Evolutionary conservation across 768 basidiomycete species (phyloP).

Genomic region (Phanerochaete carnosa): DNA sequence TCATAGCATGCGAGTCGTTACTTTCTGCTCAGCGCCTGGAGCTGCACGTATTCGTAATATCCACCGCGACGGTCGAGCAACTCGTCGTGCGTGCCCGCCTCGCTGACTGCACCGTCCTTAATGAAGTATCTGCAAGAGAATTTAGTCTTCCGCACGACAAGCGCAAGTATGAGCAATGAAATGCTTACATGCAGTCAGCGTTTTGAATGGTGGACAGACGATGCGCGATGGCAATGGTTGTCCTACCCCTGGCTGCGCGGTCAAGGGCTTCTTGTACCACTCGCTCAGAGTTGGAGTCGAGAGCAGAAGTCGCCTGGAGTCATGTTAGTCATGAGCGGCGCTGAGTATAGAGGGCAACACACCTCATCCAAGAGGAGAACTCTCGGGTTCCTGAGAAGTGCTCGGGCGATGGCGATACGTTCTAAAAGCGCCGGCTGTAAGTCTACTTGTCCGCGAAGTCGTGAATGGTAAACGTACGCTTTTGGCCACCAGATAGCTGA

Average conservation of each 20-base stretch:
- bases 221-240: slow-evolving; percentile 97
- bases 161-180: neutral
- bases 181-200: slow-evolving; percentile 23
- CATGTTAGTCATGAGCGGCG: neutral
- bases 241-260: slow-evolving; percentile 86
- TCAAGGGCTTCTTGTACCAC: slow-evolving; percentile 95
- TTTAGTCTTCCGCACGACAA: neutral
- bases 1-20: too few species aligned
- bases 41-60: slow-evolving; percentile 83
- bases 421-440: slow-evolving; percentile 17
- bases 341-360: neutral
- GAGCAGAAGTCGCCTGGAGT: slow-evolving; percentile 42
- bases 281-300: slow-evolving; percentile 58
- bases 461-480: slow-evolving; percentile 31
- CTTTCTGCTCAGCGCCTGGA: slow-evolving; percentile 53
- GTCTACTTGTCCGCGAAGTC: neutral
- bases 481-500: slow-evolving; percentile 87
- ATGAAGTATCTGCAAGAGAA: slow-evolving; percentile 68
- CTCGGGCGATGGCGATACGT: slow-evolving; percentile 36
- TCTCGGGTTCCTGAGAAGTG: slow-evolving; percentile 28
- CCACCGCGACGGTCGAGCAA: slow-evolving; percentile 60
- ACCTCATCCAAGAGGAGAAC: slow-evolving; percentile 24
- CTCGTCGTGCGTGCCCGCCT: slow-evolving; percentile 87
- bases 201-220: slow-evolving; percentile 68
- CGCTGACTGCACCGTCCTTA: slow-evolving; percentile 81